These are phyloP conservation scores for Peronosclerospora sorghi DNA, from an alignment of 352 stramenopile species.

Conservation along the genomic window DNA sequence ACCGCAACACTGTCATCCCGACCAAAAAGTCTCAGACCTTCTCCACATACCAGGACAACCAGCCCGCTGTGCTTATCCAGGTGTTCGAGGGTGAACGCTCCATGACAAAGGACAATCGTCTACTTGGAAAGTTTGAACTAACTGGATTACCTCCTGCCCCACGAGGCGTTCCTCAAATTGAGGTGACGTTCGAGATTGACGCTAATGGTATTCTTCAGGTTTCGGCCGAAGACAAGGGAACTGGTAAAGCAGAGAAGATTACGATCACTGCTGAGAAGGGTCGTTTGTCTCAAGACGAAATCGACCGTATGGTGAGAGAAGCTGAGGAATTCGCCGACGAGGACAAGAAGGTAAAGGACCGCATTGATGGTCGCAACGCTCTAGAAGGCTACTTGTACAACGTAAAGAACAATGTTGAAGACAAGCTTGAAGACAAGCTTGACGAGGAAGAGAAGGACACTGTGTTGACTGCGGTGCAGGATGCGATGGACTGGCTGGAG, in stretches of 20 bases:
- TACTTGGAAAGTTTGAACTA: constrained; percentile 99
- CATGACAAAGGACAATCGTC: constrained; percentile 99
- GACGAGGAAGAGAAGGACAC: constrained; percentile 89
- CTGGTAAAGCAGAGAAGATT: constrained; percentile 96
- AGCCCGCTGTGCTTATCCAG: constrained; percentile 81
- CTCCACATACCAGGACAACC: constrained; percentile 98
- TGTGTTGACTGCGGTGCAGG: constrained; percentile 88
- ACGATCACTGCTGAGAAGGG: constrained; percentile 99
- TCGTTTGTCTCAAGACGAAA: constrained; percentile 96
- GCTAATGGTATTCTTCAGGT: no score
- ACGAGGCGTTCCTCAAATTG: constrained; percentile 97
- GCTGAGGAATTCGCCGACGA: constrained; percentile 98
- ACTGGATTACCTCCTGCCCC: constrained; percentile 95
- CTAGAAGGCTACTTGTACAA: constrained; percentile 97
- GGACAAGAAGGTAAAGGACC: constrained; percentile 95
- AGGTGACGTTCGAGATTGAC: constrained; percentile 98
- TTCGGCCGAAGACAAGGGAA: constrained; percentile 96
- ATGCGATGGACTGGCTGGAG: constrained; percentile 99
- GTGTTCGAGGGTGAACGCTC: constrained; percentile 98
- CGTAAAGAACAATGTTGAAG: constrained; percentile 90
- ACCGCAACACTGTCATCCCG: constrained; percentile 95
- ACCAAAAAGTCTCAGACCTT: constrained; percentile 99
- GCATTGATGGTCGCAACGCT: constrained; percentile 93
- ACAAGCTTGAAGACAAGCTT: constrained; percentile 95
- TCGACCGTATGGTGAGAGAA: constrained; percentile 98